These are phyloP conservation scores for Alopecurus myosuroides DNA, from an alignment of 176 grass and related monocot genomes.

Conservation along the genomic window DNA sequence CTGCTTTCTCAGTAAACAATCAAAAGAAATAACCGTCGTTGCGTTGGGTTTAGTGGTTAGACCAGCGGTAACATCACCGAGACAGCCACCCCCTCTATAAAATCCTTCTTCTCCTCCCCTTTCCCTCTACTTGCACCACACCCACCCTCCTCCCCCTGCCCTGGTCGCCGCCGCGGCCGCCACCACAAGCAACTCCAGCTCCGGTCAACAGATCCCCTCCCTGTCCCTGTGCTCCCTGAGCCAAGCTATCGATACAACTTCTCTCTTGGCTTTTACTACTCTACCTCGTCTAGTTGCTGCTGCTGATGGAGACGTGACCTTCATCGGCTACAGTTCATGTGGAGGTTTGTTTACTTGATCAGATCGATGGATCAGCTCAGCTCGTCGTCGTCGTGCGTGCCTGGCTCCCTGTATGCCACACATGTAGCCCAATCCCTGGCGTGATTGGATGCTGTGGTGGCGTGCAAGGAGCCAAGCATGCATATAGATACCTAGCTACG, in stretches of 20 bases:
- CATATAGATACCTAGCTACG: slow-evolving; percentile 21
- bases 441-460: slow-evolving; percentile 95
- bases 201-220: not conserved
- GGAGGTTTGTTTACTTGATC: slow-evolving; percentile 17
- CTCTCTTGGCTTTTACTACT: not conserved
- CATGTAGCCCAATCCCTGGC: slow-evolving; percentile 75
- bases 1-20: slow-evolving; percentile 26
- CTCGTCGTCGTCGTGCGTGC: slow-evolving; percentile 43
- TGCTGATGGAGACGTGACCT: not conserved
- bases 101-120: slow-evolving; percentile 42
- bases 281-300: not conserved
- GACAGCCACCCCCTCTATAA: slow-evolving; percentile 49
- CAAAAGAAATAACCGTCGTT: slow-evolving; percentile 19
- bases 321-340: not conserved
- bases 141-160: not conserved
- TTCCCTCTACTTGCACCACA: slow-evolving; percentile 13
- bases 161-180: not conserved
- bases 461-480: slow-evolving; percentile 99
- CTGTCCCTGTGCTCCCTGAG: not conserved
- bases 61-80: slow-evolving; percentile 1
- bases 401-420: slow-evolving; percentile 99
- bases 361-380: slow-evolving; percentile 4
- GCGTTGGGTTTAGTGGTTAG: not conserved
- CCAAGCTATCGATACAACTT: not conserved
- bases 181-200: not conserved